Percentiles rank a stretch among this genome's conserved stretches.
Evolutionary conservation across 192 early-diverging fungal genomes (phyloP).

Genomic region (Neocallimastix lanati): DNA sequence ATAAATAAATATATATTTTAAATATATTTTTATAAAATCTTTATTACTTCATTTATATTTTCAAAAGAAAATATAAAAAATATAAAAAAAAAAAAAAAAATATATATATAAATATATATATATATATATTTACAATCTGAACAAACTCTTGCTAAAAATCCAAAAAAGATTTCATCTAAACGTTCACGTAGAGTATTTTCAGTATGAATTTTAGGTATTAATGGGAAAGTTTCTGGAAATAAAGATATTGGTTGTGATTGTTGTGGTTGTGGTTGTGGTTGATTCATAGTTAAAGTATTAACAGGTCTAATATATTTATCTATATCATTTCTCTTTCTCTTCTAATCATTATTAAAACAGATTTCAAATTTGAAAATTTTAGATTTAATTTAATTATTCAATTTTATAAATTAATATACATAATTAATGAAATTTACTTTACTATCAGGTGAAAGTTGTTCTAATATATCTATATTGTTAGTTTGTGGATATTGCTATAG

Average conservation of each 20-base stretch:
- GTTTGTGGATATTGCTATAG: neutral
- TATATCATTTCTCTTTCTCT: neutral
- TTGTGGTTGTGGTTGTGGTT: neutral
- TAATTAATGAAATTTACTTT: too few relatives aligned
- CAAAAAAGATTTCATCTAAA: conserved; percentile 47
- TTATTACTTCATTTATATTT: too few relatives aligned
- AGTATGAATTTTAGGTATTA: neutral
- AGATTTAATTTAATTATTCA: too few relatives aligned
- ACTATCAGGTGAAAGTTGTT: neutral
- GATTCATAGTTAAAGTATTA: neutral
- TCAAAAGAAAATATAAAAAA: too few relatives aligned
- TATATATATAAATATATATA: too few relatives aligned
- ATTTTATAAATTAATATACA: too few relatives aligned
- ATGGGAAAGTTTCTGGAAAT: neutral
- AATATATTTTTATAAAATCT: too few relatives aligned
- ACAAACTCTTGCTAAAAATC: conserved; percentile 44
- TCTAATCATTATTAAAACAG: neutral
- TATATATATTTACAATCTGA: conserved; percentile 45
- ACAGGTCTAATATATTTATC: neutral
- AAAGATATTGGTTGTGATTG: neutral
- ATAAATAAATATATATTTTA: too few relatives aligned
- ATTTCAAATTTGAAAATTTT: too few relatives aligned
- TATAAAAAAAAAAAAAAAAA: too few relatives aligned
- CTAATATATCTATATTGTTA: neutral
- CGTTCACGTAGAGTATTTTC: conserved; percentile 14